Base-by-base conservation (phyloP, 2,329 filamentous ascomycete genomes). In the Aspergillus aculeatus region DNA sequence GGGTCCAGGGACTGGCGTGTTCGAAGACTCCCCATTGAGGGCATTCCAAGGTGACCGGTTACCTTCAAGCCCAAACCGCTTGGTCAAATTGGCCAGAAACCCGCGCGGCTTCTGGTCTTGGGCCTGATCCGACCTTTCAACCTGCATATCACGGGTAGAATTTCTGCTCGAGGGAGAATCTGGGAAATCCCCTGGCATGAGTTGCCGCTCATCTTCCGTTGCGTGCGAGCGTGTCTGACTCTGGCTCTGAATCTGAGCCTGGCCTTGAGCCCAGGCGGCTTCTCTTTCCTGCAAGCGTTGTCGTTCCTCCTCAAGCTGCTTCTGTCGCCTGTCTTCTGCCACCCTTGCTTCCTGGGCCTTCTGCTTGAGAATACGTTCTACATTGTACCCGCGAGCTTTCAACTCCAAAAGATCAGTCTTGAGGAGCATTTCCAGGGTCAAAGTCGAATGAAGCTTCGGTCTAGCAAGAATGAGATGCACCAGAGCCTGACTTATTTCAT, bases 351-450 rank as follows among this genome's bases (percentile, higher is more conserved):
- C 92, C 2, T 91, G 90, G 21, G 90, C 92, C 78, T 96, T 96
- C 56, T 89, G 89, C 41, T 91, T 86, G 23, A 99, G 82, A 63
- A 99, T 98, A 53, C 95, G 89, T 70, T 97, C 92, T 44, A 99
- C 95, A 66, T 99, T 98, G 81, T 97, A 98, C 1, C 95, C 95
- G 64, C 95, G 91, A 61, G 88, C 87, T 68, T 91, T 88, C 47
- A 99, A 79, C 54, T 93, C 88, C 50, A 90, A 84, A 24, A 99
- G 82, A 67, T 94, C 91, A 9, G 95, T 87, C 59, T 90, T 94
- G 41, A 99, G 80, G 63, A 99, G 89, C 56, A 92, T 93, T 76
- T 98, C 95, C 58, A 99, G 86, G 56, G 95, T 94, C 58, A 97
- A 84, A 57, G 91, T 92, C 2, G 94, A 92, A 71, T 96, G 90